These are phyloP conservation scores for Eucalyptus polybractea DNA, from an alignment of 345 rosid species.

Conservation along the genomic window DNA sequence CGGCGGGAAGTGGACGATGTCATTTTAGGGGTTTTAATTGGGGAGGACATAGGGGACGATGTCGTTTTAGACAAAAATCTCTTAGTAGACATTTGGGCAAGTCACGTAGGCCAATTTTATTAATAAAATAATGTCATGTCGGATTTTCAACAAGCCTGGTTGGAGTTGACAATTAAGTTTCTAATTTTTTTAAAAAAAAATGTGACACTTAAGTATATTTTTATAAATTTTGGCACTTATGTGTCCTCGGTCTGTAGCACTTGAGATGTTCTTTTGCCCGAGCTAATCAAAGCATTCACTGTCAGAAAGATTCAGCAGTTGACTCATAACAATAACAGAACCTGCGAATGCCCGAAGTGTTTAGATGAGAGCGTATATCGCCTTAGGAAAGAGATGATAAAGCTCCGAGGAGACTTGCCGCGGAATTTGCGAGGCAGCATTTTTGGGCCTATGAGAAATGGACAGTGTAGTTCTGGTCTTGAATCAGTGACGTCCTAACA, in stretches of 20 bases:
- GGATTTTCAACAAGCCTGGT: too few species aligned
- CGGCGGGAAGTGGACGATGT: fast-evolving
- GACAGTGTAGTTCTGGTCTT: background rate
- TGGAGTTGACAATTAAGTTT: too few species aligned
- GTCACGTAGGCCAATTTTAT: too few species aligned
- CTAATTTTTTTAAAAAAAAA: too few species aligned
- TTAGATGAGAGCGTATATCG: background rate
- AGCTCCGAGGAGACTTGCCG: background rate
- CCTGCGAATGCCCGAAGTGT: background rate
- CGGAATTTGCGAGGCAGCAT: background rate
- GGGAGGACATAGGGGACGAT: fast-evolving
- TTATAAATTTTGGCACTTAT: too few species aligned
- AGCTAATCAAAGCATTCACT: background rate
- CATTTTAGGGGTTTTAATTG: too few species aligned
- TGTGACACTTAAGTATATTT: too few species aligned
- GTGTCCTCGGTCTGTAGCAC: fast-evolving
- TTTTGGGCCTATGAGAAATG: background rate
- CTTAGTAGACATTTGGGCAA: too few species aligned
- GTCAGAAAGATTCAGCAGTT: background rate
- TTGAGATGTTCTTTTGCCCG: too few species aligned
- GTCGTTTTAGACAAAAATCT: too few species aligned
- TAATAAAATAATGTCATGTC: too few species aligned
- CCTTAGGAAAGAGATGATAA: background rate
- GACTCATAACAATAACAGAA: background rate
- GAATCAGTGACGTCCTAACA: background rate